Conservation (phyloP, 768 basidiomycete species). For the Amanita subjunquillea region DNA sequence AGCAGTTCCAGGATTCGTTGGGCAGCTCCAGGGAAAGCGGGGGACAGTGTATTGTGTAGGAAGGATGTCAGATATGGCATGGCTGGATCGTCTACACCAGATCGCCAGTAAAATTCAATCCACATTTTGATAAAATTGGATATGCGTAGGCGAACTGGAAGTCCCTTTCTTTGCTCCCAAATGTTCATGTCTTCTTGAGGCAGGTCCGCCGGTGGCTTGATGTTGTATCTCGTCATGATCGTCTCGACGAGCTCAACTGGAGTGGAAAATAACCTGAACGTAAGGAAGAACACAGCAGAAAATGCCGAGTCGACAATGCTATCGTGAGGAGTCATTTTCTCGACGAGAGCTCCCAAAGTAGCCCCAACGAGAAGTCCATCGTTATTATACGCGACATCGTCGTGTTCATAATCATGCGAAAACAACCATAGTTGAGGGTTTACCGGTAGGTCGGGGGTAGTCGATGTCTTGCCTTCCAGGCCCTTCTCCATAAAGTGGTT, state of each 20-base stretch:
- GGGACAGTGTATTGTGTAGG: slow-evolving; percentile 47
- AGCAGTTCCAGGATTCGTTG: slow-evolving; percentile 68
- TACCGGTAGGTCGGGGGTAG: slow-evolving; percentile 29
- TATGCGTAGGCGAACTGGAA: slow-evolving; percentile 84
- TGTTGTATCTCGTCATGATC: slow-evolving; percentile 75
- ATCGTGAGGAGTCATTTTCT: slow-evolving; percentile 95
- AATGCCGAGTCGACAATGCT: slow-evolving; percentile 83
- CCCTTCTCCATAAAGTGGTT: slow-evolving; percentile 18
- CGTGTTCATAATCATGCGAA: slow-evolving; percentile 69
- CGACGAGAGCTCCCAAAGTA: slow-evolving; percentile 81
- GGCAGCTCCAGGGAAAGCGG: slow-evolving; percentile 58
- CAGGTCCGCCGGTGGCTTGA: slow-evolving; percentile 51
- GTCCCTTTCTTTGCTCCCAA: slow-evolving; percentile 84
- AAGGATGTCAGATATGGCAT: slow-evolving; percentile 49
- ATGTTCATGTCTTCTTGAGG: slow-evolving; percentile 50
- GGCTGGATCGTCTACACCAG: slow-evolving; percentile 60
- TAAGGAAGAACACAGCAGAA: slow-evolving; percentile 86
- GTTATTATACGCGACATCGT: slow-evolving; percentile 84
- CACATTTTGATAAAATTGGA: slow-evolving; percentile 91
- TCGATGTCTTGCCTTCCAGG: slow-evolving; percentile 21
- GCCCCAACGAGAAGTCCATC: slow-evolving; percentile 90
- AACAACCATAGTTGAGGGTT: slow-evolving; percentile 45
- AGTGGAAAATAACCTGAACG: slow-evolving; percentile 85
- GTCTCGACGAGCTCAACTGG: slow-evolving; percentile 68
- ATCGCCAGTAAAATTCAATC: slow-evolving; percentile 86